phyloP scores from a whole-genome alignment of 2,329 filamentous ascomycete species.

The Pyricularia grisea region DNA sequence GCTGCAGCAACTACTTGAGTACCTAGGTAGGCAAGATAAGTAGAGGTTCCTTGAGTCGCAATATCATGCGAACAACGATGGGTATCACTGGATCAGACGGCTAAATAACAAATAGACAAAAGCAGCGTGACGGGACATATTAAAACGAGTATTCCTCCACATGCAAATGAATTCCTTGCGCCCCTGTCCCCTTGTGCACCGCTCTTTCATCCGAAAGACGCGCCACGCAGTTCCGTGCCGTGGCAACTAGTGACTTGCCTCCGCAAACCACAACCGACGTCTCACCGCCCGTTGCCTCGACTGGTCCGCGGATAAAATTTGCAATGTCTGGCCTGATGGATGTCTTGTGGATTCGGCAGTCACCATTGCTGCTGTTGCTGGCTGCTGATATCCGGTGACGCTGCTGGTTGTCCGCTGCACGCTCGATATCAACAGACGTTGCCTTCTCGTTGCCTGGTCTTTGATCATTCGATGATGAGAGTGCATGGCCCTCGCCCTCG shows the following conservation, averaged over 20 bases:
- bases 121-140: constrained; percentile 3
- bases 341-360: constrained; percentile 34
- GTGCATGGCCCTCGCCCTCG: not conserved
- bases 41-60: not conserved
- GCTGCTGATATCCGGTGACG: not conserved
- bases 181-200: constrained; percentile 55
- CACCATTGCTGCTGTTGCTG: constrained; percentile 14
- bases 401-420: constrained; percentile 8
- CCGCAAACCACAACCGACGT: constrained; percentile 53
- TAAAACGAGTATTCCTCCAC: constrained; percentile 45
- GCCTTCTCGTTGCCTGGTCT: not conserved
- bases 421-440: constrained; percentile 17
- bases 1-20: not conserved
- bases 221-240: constrained; percentile 45
- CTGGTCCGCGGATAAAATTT: constrained; percentile 39
- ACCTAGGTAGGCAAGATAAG: not conserved
- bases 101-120: not conserved
- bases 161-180: constrained; percentile 51
- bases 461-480: not conserved
- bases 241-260: constrained; percentile 42
- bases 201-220: constrained; percentile 49
- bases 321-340: constrained; percentile 39
- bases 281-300: constrained; percentile 50
- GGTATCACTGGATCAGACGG: not conserved
- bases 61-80: not conserved